Percentiles rank a stretch among this genome's conserved stretches.
These are phyloP conservation scores for Tylopilus balloui DNA, from an alignment of 768 basidiomycete genomes.

Conservation along the genomic window DNA sequence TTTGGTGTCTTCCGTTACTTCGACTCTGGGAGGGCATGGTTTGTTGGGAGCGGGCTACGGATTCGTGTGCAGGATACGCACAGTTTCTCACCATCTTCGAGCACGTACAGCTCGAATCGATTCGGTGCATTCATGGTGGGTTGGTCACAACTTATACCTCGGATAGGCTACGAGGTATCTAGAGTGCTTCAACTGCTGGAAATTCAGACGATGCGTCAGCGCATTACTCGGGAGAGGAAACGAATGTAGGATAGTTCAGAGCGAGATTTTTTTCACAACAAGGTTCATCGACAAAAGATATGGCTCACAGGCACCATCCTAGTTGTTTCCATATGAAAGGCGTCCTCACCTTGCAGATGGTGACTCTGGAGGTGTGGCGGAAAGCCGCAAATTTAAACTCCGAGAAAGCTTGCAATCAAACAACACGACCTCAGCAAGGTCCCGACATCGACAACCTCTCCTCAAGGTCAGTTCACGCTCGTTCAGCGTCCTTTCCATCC, in stretches of 20 bases:
- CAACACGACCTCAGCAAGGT: background rate
- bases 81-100: slow-evolving; percentile 92
- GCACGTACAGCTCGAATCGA: slow-evolving; percentile 84
- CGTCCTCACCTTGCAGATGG: slow-evolving; percentile 14
- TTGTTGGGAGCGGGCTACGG: background rate
- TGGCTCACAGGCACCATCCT: slow-evolving; percentile 49
- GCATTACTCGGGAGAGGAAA: background rate
- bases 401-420: slow-evolving; percentile 14
- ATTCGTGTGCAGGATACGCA: slow-evolving; percentile 43
- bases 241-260: slow-evolving; percentile 37
- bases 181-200: background rate
- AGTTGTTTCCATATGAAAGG: background rate
- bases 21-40: slow-evolving; percentile 55
- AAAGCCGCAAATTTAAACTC: slow-evolving; percentile 23
- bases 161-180: background rate
- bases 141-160: background rate
- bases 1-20: slow-evolving; percentile 92
- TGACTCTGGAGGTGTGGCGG: slow-evolving; percentile 14
- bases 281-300: slow-evolving; percentile 74
- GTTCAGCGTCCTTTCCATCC: slow-evolving; percentile 19
- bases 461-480: slow-evolving; percentile 62
- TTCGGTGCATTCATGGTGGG: slow-evolving; percentile 86
- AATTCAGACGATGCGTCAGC: slow-evolving; percentile 10
- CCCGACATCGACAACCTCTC: slow-evolving; percentile 45
- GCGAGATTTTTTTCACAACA: slow-evolving; percentile 49